These are phyloP conservation scores for Diphasiastrum complanatum DNA, from an alignment of 83 land plant genomes.

Conservation along the genomic window DNA sequence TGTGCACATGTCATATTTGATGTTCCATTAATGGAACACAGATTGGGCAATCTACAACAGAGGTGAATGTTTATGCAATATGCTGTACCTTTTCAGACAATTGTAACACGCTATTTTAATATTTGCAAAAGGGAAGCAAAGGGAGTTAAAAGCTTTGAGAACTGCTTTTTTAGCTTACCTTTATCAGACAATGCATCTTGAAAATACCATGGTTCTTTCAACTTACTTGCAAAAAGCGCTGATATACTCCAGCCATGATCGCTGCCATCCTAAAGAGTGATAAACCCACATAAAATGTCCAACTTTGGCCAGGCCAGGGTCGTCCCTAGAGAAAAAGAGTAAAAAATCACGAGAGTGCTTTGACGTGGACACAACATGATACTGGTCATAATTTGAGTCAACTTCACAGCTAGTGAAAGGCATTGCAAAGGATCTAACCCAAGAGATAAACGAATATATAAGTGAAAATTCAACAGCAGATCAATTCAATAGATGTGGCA, in stretches of 20 bases:
- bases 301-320: constrained; percentile 71
- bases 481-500: too few species aligned
- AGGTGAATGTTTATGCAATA: too few species aligned
- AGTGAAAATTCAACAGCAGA: too few species aligned
- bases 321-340: constrained; percentile 45
- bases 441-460: too few species aligned
- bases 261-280: constrained; percentile 79
- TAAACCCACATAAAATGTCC: constrained; percentile 83
- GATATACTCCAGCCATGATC: constrained; percentile 73
- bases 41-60: too few species aligned
- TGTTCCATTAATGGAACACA: too few species aligned
- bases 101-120: not conserved
- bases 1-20: too few species aligned
- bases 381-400: too few species aligned
- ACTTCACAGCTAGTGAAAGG: too few species aligned
- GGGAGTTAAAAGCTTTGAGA: not conserved
- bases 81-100: too few species aligned
- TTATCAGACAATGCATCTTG: not conserved
- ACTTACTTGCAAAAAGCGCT: constrained; percentile 70
- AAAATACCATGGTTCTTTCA: not conserved
- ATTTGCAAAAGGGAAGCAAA: not conserved
- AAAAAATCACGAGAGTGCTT: not conserved
- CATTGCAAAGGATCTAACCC: too few species aligned
- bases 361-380: constrained; percentile 2
- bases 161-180: too few species aligned